A percentile compares a stretch with the other conserved stretches of the same genome.
Evolutionary conservation across 352 stramenopile genomes (phyloP).

Genomic region (Globisporangium paddicum): DNA sequence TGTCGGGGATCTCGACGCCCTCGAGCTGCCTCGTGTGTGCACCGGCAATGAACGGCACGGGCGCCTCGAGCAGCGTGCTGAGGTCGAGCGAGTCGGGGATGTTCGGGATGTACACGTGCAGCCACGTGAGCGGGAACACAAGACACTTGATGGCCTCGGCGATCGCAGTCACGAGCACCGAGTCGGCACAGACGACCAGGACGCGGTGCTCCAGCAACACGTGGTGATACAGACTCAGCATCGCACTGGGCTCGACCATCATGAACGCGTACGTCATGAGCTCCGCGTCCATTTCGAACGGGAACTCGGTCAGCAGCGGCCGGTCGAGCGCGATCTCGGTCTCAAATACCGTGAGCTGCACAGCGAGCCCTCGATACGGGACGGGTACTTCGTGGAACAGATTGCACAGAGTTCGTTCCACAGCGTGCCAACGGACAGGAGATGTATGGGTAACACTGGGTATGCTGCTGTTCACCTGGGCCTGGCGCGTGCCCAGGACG

Average conservation of each 20-base stretch:
- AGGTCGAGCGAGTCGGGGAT: conserved; percentile 47
- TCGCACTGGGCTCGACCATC: conserved; percentile 28
- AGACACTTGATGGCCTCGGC: conserved; percentile 40
- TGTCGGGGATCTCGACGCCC: conserved; percentile 23
- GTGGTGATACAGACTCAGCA: conserved; percentile 38
- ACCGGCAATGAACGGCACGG: conserved; percentile 46
- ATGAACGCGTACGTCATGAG: conserved; percentile 47
- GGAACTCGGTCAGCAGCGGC: conserved; percentile 29
- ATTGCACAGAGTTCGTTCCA: conserved; percentile 44
- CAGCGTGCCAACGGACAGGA: conserved; percentile 4
- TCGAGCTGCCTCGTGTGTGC: conserved; percentile 31
- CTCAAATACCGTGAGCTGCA: conserved; percentile 30
- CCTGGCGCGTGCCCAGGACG: conserved; percentile 35
- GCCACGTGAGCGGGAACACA: conserved; percentile 42
- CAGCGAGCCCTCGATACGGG: conserved; percentile 26
- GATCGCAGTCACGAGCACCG: conserved; percentile 36
- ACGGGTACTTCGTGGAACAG: conserved; percentile 48
- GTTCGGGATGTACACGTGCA: conserved; percentile 50
- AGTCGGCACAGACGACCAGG: conserved; percentile 37
- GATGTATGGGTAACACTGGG: neutral
- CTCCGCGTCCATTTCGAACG: conserved; percentile 45
- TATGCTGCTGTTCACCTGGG: neutral
- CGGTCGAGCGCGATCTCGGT: conserved; percentile 31
- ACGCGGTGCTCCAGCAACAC: conserved; percentile 46
- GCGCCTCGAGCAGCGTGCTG: conserved; percentile 42